These are phyloP conservation scores for Trichoderma simmonsii DNA, from an alignment of 2,329 filamentous ascomycete genomes.

Conservation along the genomic window DNA sequence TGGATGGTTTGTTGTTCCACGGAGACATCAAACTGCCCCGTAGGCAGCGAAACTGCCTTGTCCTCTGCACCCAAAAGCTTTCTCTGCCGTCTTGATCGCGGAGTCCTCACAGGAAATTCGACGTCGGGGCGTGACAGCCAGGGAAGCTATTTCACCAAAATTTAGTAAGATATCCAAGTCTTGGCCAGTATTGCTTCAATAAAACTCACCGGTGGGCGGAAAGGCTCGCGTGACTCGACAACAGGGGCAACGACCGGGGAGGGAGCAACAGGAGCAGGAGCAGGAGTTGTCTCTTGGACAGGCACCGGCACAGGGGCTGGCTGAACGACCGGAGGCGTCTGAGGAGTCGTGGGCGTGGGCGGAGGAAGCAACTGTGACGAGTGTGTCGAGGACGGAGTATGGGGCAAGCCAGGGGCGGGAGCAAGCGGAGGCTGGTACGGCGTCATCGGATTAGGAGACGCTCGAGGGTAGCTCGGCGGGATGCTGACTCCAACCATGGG, in stretches of 20 bases:
- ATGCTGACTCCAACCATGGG: conserved; percentile 48
- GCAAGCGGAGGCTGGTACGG: conserved; percentile 54
- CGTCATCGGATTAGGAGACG: conserved; percentile 54
- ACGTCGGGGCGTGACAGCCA: conserved; percentile 54
- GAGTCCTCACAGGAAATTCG: conserved; percentile 45
- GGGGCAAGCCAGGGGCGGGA: conserved; percentile 42
- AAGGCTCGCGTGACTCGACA: conserved; percentile 33
- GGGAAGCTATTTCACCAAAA: conserved; percentile 45
- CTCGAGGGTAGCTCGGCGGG: conserved; percentile 47
- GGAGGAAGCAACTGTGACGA: conserved; percentile 43
- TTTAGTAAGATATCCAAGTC: neutral
- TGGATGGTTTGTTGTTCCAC: conserved; percentile 27
- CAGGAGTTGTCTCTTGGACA: conserved; percentile 10
- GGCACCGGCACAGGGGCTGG: conserved; percentile 27
- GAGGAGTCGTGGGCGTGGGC: conserved; percentile 47
- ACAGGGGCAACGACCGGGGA: neutral
- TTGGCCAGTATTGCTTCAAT: neutral
- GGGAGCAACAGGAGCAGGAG: neutral
- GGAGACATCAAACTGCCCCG: conserved; percentile 37
- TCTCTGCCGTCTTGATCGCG: conserved; percentile 42
- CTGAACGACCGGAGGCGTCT: conserved; percentile 29
- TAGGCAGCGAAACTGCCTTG: conserved; percentile 42
- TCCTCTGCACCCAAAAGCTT: conserved; percentile 38
- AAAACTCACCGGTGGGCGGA: conserved; percentile 50
- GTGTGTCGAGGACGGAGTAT: conserved; percentile 53